Evolutionary conservation across 306 rosid genomes (phyloP).

Genomic region (Erythrophleum fordii): DNA sequence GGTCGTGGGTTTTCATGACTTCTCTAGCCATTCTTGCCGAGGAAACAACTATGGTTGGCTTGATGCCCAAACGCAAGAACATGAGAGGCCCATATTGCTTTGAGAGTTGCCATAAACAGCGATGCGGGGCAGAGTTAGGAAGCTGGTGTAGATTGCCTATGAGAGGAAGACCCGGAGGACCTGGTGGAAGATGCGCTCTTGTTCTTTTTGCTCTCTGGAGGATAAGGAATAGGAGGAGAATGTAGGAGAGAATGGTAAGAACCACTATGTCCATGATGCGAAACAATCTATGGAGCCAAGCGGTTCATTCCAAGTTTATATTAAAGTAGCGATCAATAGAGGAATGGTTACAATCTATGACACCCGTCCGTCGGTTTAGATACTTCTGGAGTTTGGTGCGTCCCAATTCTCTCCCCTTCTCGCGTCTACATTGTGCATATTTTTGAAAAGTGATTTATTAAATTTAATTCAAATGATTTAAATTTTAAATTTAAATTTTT

Average conservation of each 20-base stretch:
- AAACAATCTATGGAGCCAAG: not conserved
- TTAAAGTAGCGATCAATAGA: not conserved
- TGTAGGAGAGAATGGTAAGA: not conserved
- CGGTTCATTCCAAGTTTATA: not conserved
- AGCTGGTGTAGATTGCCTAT: conserved; percentile 63
- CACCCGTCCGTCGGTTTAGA: not conserved
- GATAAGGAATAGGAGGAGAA: conserved; percentile 13
- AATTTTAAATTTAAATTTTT: too few species aligned
- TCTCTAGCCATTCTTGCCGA: conserved; percentile 40
- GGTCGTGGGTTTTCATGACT: conserved; percentile 53
- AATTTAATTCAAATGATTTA: too few species aligned
- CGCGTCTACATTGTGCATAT: too few species aligned
- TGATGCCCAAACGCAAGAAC: conserved; percentile 43
- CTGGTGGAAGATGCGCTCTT: conserved; percentile 41
- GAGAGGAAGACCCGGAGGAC: conserved; percentile 63
- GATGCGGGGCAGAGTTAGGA: conserved; percentile 37
- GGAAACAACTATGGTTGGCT: conserved; percentile 40
- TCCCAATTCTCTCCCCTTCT: too few species aligned
- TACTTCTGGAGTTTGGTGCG: too few species aligned
- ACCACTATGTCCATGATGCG: not conserved
- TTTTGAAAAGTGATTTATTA: too few species aligned
- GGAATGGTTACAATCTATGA: not conserved
- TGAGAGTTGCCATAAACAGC: conserved; percentile 45
- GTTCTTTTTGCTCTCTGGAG: not conserved
- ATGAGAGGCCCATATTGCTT: conserved; percentile 59